Evolutionary conservation across 345 rosid species (phyloP), one percentile per base, ranked within the genome.

Genomic region (Ceriops zippeliana): DNA sequence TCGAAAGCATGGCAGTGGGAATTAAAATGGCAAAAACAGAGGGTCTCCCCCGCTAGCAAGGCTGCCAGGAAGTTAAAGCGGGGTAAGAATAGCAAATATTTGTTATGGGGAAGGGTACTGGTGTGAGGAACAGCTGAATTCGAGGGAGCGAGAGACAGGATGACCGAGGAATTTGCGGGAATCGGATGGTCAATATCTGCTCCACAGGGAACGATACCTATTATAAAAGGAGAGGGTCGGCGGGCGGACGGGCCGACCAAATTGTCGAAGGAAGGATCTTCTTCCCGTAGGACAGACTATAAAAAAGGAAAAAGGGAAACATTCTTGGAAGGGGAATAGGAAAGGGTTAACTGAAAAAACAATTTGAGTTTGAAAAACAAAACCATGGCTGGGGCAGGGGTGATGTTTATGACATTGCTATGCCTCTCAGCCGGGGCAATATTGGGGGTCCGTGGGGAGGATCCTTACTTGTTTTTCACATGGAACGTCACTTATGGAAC

Each of bases 401-500:
- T 65, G 47, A 11, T 65, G 68, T n/a, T 65, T 0, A 3, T 65
- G 47, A 21, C 52, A 4, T 20, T 65, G 46, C 42, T 65, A 8
- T 65, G 59, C 34, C 4, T 65, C 58, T 65, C 59, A 28, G 27
- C 58, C 10, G 68, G 68, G 5, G 20, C 59, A 9, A 28, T 65
- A 5, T 5, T 65, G 42, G 68, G 59, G 7, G 68, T 65, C 26
- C 28, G 2, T 4, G 68, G 59, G 5, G 68, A 65, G 21, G 68
- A 65, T 32, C 68, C 68, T 8, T 65, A 65, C 58, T 7, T 65
- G 59, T 65, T 65, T 38, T 65, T 65, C 59, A 65, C 68, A 21
- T 65, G 68, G 68, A 65, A 65, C 10, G 68, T 65, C 46, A 51
- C 68, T 30, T 65, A 65, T 5, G 68, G 68, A 1, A 65, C 68